Base-by-base conservation (phyloP, 305 asterid genomes). In the Fraxinus latifolia region DNA sequence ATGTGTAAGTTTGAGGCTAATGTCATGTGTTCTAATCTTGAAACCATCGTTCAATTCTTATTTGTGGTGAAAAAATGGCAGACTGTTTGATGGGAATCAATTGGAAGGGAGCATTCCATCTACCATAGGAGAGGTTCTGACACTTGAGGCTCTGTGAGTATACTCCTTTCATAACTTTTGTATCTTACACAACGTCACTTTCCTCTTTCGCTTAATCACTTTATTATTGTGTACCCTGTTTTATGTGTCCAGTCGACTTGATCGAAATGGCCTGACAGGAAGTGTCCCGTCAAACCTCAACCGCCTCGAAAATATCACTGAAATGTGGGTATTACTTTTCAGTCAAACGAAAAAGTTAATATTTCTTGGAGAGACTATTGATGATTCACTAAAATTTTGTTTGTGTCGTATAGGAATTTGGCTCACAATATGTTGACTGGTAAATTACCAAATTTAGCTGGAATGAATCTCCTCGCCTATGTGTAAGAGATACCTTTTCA, bases 121-220 rank as follows among this genome's bases (percentile, higher is more conserved):
- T 7, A 86, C 97, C 19, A 27, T 94, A 77, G 93, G 93, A 87
- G 77, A 85, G 62, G 97, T 94, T 79, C 89, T 90, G 89, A 85
- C 95, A 82, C 90, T 95, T 34, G 97, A 95, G 89, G 97, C 91
- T 89, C 94, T 93, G 98, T 95, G 90, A 95, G 98, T 92, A 86
- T 62, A 86, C 82, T 80, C 80, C 74, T 58, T 1, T 21, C 78
- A 77, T 42, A 62, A 36, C 70, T 81, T 74, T 74, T 0, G 23
- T 74, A 37, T 77, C 39, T 74, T 73, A 21, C 77, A 79, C 79
- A 74, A 7, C 76, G 9, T 75, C 7, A 39, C 14, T 77, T 82
- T 76, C 76, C 31, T 77, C 73, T 67, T 78, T 42, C 55, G 2
- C 58, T 53, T n/a, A 5, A 19, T 33, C 32, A 15, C 27, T 50